Evolutionary conservation across 352 stramenopile species (phyloP).

Genomic region (Phytophthora uliginosa): DNA sequence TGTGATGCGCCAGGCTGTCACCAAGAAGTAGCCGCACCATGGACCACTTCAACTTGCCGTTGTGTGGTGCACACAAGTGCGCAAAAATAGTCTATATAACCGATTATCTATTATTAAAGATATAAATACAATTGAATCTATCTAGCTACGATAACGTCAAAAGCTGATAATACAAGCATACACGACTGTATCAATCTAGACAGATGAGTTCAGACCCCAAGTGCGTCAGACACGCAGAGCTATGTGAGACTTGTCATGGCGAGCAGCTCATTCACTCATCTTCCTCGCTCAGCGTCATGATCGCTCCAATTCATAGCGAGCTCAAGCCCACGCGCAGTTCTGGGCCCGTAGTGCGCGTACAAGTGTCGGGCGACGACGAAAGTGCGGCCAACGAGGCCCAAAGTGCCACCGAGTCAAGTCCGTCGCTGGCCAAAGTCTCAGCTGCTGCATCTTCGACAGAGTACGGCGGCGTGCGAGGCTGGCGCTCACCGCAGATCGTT

Average conservation of each 20-base stretch:
- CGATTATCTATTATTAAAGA: background rate
- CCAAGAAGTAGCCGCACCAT: background rate
- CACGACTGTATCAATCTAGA: background rate
- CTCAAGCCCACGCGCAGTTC: background rate
- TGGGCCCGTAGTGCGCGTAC: constrained; percentile 20
- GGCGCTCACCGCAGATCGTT: constrained; percentile 29
- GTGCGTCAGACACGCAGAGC: constrained; percentile 5
- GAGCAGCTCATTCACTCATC: constrained; percentile 12
- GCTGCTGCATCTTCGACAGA: background rate
- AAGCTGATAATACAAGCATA: background rate
- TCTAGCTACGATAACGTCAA: background rate
- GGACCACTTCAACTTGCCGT: constrained; percentile 4
- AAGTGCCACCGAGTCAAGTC: constrained; percentile 17
- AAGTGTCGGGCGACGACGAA: constrained; percentile 16
- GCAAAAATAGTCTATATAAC: background rate
- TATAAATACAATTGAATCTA: background rate
- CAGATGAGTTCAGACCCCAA: constrained; percentile 6
- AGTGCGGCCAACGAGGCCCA: background rate
- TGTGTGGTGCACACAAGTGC: background rate
- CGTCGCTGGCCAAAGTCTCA: constrained; percentile 13
- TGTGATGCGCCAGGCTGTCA: constrained; percentile 44
- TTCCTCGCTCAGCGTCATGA: constrained; percentile 10
- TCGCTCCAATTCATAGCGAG: constrained; percentile 20
- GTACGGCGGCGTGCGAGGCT: constrained; percentile 5
- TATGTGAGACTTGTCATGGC: constrained; percentile 9